phyloP scores from a whole-genome alignment of 2,329 filamentous ascomycete species.

The Fusarium longipes region DNA sequence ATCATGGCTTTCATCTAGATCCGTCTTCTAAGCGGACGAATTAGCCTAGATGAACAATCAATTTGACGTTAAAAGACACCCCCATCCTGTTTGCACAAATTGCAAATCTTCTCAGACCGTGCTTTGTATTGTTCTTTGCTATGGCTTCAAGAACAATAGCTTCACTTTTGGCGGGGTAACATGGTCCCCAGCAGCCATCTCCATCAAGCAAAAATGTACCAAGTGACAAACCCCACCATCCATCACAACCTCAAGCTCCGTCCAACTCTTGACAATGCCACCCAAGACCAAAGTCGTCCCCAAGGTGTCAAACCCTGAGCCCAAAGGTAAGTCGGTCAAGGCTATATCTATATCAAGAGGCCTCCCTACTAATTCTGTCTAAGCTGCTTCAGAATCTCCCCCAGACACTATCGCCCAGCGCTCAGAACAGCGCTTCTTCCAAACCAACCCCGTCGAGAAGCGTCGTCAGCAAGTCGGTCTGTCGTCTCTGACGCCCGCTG shows the following conservation, averaged over 20 bases:
- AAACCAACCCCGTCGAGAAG: constrained; percentile 62
- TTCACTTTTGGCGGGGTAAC: constrained; percentile 46
- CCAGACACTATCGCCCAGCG: constrained; percentile 62
- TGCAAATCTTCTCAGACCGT: not conserved
- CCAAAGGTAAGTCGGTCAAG: constrained; percentile 24
- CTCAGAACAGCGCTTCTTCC: constrained; percentile 60
- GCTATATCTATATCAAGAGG: not conserved
- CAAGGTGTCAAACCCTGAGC: constrained; percentile 46
- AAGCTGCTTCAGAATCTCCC: constrained; percentile 48
- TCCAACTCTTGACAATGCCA: constrained; percentile 50
- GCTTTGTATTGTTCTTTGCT: constrained; percentile 33
- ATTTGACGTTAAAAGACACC: not conserved
- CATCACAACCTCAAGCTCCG: constrained; percentile 40
- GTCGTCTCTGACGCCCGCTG: constrained; percentile 58
- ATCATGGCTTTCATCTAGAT: not conserved
- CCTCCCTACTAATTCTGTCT: not conserved
- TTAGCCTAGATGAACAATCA: constrained; percentile 12
- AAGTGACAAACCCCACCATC: constrained; percentile 44
- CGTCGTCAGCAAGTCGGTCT: constrained; percentile 59
- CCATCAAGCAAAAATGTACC: constrained; percentile 38
- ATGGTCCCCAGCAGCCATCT: constrained; percentile 23
- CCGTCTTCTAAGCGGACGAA: not conserved
- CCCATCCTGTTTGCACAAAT: constrained; percentile 10
- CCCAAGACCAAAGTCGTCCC: constrained; percentile 53
- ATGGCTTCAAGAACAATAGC: constrained; percentile 36